Conservation (phyloP, 2,329 filamentous ascomycete genomes). For the Metarhizium brunneum region DNA sequence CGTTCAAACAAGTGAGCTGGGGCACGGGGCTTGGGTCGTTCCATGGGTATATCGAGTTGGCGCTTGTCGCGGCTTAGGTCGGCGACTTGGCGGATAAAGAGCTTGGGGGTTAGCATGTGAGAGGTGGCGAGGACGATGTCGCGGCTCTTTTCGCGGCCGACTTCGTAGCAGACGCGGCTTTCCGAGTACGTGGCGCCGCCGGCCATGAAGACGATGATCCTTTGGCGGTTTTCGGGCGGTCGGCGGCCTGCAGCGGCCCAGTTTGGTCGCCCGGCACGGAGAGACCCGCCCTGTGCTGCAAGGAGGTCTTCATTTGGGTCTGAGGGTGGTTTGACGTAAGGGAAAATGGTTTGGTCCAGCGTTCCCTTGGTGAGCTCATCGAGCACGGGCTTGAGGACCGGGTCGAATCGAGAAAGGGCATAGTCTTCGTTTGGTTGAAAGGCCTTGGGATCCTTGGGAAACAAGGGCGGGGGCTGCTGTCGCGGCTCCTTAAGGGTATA, state of each 20-base stretch:
- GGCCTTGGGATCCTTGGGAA: slow-evolving; percentile 54
- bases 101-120: slow-evolving; percentile 81
- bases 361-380: slow-evolving; percentile 61
- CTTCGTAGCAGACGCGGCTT: slow-evolving; percentile 78
- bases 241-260: slow-evolving; percentile 81
- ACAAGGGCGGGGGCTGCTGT: slow-evolving; percentile 56
- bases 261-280: slow-evolving; percentile 85
- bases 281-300: slow-evolving; percentile 56
- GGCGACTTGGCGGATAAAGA: slow-evolving; percentile 75
- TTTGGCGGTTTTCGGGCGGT: slow-evolving; percentile 70
- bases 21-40: slow-evolving; percentile 70
- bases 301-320: slow-evolving; percentile 52
- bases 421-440: slow-evolving; percentile 62
- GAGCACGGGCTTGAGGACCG: slow-evolving; percentile 72
- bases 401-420: slow-evolving; percentile 78
- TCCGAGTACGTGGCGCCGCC: slow-evolving; percentile 94
- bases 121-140: slow-evolving; percentile 85
- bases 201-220: slow-evolving; percentile 89
- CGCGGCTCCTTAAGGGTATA: slow-evolving; percentile 67
- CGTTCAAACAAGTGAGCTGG: slow-evolving; percentile 81
- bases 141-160: slow-evolving; percentile 60
- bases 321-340: slow-evolving; percentile 62
- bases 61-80: slow-evolving; percentile 70
- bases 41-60: slow-evolving; percentile 69
- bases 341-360: slow-evolving; percentile 58